Evolutionary conservation across 1,284 basidiomycete species (phyloP).

Genomic region (Ceratobasidium sp.): DNA sequence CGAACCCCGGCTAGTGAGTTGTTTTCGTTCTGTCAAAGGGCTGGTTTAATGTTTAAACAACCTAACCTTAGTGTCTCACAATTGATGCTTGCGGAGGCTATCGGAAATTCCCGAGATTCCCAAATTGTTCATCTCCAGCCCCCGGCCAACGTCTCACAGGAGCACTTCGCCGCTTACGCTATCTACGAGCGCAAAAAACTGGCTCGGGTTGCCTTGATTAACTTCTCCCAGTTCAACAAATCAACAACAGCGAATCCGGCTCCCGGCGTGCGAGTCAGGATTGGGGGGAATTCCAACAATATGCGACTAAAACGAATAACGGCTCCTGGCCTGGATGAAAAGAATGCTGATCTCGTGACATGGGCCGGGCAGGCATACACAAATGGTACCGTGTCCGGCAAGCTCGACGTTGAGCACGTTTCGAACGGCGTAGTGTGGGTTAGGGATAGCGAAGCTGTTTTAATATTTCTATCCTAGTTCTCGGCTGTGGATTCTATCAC

Average conservation of each 20-base stretch:
- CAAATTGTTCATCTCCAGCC: conserved; percentile 19
- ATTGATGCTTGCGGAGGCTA: conserved; percentile 46
- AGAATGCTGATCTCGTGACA: conserved; percentile 25
- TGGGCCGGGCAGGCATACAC: conserved; percentile 47
- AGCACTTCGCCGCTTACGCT: conserved; percentile 43
- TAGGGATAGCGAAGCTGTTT: conserved; percentile 44
- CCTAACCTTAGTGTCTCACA: conserved; percentile 40
- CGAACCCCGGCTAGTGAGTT: conserved; percentile 31
- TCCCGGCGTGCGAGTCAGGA: conserved; percentile 21
- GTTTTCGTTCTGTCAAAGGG: neutral
- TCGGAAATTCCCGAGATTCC: conserved; percentile 26
- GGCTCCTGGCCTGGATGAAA: conserved; percentile 33
- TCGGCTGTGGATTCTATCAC: neutral
- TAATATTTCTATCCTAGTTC: conserved; percentile 42
- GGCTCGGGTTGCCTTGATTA: conserved; percentile 44
- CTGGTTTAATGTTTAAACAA: neutral
- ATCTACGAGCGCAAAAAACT: conserved; percentile 44
- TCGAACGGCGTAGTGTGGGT: conserved; percentile 13
- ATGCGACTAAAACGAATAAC: conserved; percentile 38
- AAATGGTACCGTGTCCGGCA: conserved; percentile 21
- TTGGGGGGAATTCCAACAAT: neutral
- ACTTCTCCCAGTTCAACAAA: conserved; percentile 30
- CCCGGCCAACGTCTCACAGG: conserved; percentile 19
- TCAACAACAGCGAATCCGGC: neutral
- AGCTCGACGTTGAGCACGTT: conserved; percentile 25